These are phyloP conservation scores for Naganishia sp. DNA, from an alignment of 1,284 basidiomycete species.

Conservation along the genomic window DNA sequence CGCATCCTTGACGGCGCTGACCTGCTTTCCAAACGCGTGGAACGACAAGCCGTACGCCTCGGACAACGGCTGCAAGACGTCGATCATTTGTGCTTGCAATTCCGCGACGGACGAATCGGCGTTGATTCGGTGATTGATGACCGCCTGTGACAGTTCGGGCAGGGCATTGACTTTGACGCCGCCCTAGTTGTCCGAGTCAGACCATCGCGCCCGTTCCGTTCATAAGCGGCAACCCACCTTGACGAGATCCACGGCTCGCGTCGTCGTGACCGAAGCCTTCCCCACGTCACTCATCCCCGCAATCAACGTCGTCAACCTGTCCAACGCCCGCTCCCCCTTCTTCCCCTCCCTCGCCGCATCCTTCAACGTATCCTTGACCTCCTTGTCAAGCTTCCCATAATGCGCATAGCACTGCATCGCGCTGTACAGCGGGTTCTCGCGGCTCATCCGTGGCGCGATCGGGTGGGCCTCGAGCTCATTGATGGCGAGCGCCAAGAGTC, in stretches of 20 bases:
- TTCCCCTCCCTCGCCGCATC: conserved; percentile 33
- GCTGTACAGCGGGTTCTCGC: conserved; percentile 35
- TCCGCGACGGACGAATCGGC: conserved; percentile 43
- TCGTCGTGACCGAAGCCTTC: conserved; percentile 46
- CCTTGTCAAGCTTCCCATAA: conserved; percentile 36
- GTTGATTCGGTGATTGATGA: conserved; percentile 51
- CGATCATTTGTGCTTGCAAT: conserved; percentile 42
- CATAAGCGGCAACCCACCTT: conserved; percentile 1
- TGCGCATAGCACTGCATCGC: conserved; percentile 41
- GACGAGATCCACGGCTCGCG: conserved; percentile 49
- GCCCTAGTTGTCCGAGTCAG: not conserved
- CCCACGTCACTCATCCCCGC: conserved; percentile 35
- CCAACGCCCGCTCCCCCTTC: conserved; percentile 43
- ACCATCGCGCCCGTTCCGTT: not conserved
- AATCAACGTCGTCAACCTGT: conserved; percentile 38
- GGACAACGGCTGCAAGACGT: conserved; percentile 42
- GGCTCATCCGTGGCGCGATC: conserved; percentile 16
- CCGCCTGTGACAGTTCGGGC: conserved; percentile 47
- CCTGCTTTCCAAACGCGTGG: conserved; percentile 44
- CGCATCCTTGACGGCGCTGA: conserved; percentile 40
- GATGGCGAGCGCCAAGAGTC: conserved; percentile 46
- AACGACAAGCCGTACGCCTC: conserved; percentile 44
- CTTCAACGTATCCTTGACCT: conserved; percentile 36
- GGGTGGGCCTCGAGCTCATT: conserved; percentile 48
- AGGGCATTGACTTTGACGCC: conserved; percentile 48